These are phyloP conservation scores for Zostera marina DNA, from an alignment of 116 monocot species.

Conservation along the genomic window DNA sequence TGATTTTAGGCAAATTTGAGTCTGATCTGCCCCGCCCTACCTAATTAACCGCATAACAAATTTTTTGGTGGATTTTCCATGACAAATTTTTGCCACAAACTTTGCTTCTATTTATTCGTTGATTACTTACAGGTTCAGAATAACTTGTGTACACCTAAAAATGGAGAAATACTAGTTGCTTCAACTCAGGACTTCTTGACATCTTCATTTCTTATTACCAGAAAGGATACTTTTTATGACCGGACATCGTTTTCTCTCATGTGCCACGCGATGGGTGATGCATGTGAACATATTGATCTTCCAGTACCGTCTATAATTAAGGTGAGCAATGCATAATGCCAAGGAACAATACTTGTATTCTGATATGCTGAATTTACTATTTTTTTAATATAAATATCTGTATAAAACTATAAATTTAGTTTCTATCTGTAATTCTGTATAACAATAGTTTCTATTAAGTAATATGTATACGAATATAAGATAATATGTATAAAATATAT, in stretches of 20 bases:
- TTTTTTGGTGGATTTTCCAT: background rate
- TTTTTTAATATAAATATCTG: no score
- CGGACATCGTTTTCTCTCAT: conserved; percentile 69
- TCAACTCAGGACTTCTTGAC: conserved; percentile 97
- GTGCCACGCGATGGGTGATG: conserved; percentile 88
- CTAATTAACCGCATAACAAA: no score
- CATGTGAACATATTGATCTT: conserved; percentile 84
- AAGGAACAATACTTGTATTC: no score
- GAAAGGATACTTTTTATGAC: conserved; percentile 94
- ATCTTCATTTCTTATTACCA: conserved; percentile 88
- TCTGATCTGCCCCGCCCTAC: no score
- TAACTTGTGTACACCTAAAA: conserved; percentile 96
- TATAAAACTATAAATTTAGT: no score
- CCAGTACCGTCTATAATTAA: conserved; percentile 79
- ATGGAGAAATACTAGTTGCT: conserved; percentile 95
- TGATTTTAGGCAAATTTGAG: no score
- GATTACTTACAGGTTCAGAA: conserved; percentile 61
- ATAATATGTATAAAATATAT: no score
- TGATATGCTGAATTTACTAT: no score
- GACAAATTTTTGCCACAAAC: background rate
- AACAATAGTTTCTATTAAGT: no score
- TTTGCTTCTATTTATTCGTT: background rate
- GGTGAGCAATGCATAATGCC: conserved; percentile 16
- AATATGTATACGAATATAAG: no score
- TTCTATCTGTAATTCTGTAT: no score